phyloP scores from a whole-genome alignment of 495 filamentous ascomycete species.

The Penicillium waksmanii region DNA sequence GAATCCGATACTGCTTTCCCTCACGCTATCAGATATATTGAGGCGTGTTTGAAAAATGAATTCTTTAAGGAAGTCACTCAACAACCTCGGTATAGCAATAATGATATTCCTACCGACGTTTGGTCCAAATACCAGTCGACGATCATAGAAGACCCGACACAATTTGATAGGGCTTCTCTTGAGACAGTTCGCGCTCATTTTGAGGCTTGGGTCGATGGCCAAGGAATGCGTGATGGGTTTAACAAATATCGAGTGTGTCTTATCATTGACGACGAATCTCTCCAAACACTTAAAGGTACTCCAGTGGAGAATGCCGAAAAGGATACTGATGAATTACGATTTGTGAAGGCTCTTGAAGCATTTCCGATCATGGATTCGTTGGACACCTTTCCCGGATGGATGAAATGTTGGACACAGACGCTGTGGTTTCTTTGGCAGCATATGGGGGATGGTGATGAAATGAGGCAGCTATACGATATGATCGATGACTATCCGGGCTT shows the following conservation, averaged over 20 bases:
- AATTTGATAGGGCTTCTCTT: constrained; percentile 17
- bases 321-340: constrained; percentile 11
- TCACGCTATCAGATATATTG: constrained; percentile 14
- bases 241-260: constrained; percentile 19
- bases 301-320: constrained; percentile 11
- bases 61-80: neutral
- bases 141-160: constrained; percentile 14
- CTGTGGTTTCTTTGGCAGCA: constrained; percentile 19
- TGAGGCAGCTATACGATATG: constrained; percentile 3
- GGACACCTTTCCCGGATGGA: constrained; percentile 24
- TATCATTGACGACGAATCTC: constrained; percentile 21
- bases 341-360: constrained; percentile 25
- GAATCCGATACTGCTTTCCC: constrained; percentile 17
- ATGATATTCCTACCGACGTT: neutral
- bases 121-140: constrained; percentile 16
- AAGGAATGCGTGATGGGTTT: constrained; percentile 13
- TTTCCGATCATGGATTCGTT: constrained; percentile 19
- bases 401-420: constrained; percentile 17
- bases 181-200: constrained; percentile 22
- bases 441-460: constrained; percentile 17
- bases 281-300: constrained; percentile 15
- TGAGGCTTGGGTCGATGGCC: constrained; percentile 14
- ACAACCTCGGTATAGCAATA: neutral
- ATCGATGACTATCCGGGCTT: constrained; percentile 9
- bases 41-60: constrained; percentile 9